Conservation (phyloP, 2,329 filamentous ascomycete genomes). For the Neopestalotiopsis sp. region DNA sequence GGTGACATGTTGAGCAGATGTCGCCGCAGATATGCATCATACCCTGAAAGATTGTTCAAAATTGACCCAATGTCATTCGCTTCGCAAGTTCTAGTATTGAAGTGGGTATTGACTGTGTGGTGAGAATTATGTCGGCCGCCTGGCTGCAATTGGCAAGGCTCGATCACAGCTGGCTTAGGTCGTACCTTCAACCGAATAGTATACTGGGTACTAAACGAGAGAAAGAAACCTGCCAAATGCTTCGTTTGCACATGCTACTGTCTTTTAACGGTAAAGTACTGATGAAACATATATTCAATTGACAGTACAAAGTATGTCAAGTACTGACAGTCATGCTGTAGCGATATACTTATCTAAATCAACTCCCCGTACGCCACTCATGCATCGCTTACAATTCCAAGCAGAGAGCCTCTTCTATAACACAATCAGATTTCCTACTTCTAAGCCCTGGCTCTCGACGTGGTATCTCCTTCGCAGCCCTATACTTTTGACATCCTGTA, state of each 20-base stretch:
- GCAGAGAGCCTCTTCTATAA: constrained; percentile 39
- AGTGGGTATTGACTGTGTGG: constrained; percentile 2
- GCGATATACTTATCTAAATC: neutral
- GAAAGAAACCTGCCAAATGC: too few relatives aligned
- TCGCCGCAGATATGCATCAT: neutral
- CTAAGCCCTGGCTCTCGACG: constrained; percentile 80
- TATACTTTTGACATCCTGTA: constrained; percentile 69
- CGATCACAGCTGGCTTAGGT: neutral
- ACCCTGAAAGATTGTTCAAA: neutral
- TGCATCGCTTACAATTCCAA: constrained; percentile 6
- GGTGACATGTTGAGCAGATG: neutral
- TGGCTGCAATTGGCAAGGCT: neutral
- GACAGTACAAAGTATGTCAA: neutral
- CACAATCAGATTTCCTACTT: constrained; percentile 80
- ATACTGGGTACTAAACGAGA: neutral
- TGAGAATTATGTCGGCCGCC: constrained; percentile 3
- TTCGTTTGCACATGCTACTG: too few relatives aligned
- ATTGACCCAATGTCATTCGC: neutral
- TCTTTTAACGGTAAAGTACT: neutral
- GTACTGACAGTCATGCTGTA: neutral
- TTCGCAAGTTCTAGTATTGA: constrained; percentile 1
- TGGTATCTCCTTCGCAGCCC: constrained; percentile 80
- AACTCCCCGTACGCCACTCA: constrained; percentile 6
- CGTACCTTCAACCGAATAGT: neutral
- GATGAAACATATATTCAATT: neutral